phyloP scores from a whole-genome alignment of 805 yeast genomes.

The Spathaspora hagerdaliae region DNA sequence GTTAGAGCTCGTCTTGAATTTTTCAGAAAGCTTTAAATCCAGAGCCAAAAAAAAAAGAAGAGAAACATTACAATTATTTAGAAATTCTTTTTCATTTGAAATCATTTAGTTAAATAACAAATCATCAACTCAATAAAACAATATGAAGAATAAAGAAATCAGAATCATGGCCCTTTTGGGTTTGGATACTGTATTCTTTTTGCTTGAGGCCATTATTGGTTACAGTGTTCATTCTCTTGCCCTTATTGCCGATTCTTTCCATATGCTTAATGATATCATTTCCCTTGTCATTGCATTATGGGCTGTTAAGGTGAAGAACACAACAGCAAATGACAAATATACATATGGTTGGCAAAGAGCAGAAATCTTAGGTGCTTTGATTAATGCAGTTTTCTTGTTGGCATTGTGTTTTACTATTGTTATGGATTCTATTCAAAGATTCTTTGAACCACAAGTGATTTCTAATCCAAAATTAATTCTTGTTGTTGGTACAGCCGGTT shows the following conservation, averaged over 20 bases:
- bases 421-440: slow-evolving; percentile 89
- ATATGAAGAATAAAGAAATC: slow-evolving; percentile 54
- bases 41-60: too few species aligned
- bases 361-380: slow-evolving; percentile 90
- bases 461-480: slow-evolving; percentile 80
- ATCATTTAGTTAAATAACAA: too few species aligned
- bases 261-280: slow-evolving; percentile 92
- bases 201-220: slow-evolving; percentile 80
- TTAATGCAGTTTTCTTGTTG: slow-evolving; percentile 87
- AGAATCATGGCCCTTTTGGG: slow-evolving; percentile 68
- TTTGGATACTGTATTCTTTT: slow-evolving; percentile 78
- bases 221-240: slow-evolving; percentile 94
- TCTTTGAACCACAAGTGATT: slow-evolving; percentile 74
- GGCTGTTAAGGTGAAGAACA: slow-evolving; percentile 91
- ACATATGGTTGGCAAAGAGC: slow-evolving; percentile 99
- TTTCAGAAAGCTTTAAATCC: too few species aligned
- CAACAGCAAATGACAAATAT: slow-evolving; percentile 79
- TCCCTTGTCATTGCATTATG: slow-evolving; percentile 87
- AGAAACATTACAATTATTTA: too few species aligned
- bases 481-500: slow-evolving; percentile 79
- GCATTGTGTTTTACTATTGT: slow-evolving; percentile 91
- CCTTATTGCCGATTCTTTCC: slow-evolving; percentile 93
- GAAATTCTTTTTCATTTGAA: too few species aligned
- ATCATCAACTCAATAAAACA: not conserved
- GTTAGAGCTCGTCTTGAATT: too few species aligned